Conservation (phyloP, 352 stramenopile species). For the Phytophthora fragariaefolia region DNA sequence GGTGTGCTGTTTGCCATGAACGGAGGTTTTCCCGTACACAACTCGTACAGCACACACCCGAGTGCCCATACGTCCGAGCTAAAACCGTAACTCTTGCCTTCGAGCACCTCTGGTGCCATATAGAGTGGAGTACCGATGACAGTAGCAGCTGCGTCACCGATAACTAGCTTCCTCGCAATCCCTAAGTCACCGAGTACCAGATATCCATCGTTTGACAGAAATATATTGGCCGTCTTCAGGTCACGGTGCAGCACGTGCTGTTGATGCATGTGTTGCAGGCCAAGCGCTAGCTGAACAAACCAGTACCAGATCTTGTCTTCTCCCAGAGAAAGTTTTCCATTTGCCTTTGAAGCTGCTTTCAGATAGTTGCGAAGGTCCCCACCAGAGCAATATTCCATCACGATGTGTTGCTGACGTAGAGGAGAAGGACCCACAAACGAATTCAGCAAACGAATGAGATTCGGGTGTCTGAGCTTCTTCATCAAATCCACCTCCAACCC, state of each 20-base stretch:
- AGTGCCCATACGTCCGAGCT: constrained; percentile 91
- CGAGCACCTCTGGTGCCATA: constrained; percentile 89
- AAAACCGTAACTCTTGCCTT: constrained; percentile 79
- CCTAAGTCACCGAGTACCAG: constrained; percentile 92
- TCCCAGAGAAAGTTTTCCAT: neutral
- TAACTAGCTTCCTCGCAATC: constrained; percentile 60
- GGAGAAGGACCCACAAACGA: constrained; percentile 40
- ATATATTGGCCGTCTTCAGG: constrained; percentile 93
- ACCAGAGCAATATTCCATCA: constrained; percentile 94
- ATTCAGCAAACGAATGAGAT: constrained; percentile 91
- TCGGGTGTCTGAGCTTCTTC: constrained; percentile 88
- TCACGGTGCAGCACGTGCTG: constrained; percentile 86
- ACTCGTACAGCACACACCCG: constrained; percentile 88
- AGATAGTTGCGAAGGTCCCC: constrained; percentile 59
- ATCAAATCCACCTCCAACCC: constrained; percentile 74
- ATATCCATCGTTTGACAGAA: constrained; percentile 61
- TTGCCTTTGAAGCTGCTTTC: constrained; percentile 12
- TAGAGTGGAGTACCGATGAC: constrained; percentile 92
- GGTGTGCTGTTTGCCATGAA: constrained; percentile 58
- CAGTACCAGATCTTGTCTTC: constrained; percentile 91
- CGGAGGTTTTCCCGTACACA: constrained; percentile 69
- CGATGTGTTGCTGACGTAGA: constrained; percentile 67
- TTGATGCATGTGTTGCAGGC: constrained; percentile 90
- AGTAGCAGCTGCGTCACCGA: constrained; percentile 63
- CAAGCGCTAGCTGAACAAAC: constrained; percentile 92